Base-by-base conservation (phyloP, 2,329 filamentous ascomycete species). In the Massarina eburnea region DNA sequence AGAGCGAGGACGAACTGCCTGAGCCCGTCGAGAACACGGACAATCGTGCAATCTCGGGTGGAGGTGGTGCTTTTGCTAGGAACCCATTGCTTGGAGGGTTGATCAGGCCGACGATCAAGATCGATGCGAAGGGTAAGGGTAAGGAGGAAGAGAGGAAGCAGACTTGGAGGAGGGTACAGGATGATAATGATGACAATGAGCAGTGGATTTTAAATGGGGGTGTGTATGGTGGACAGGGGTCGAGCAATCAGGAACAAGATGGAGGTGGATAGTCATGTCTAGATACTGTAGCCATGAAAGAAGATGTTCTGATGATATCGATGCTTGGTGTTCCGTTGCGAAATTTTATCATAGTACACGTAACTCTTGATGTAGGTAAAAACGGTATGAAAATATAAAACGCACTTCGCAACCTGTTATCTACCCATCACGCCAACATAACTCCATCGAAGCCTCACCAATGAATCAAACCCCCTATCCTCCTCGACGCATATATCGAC, bases 81-180 rank as follows among this genome's bases (percentile, higher is more conserved):
- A 91, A 90, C 52, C 87, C 86, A 1, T 67, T 89, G 22, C 70
- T 89, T 10, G 80, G 81, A 2, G 78, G 78, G 0, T 61, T 89
- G 52, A 85, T 90, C 53, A 78, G 81, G 54, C 87, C 87, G 0
- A 79, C 84, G 2, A 74, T 74, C 35, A 72, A 67, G 44, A 54
- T 67, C 0, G 80, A 84, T 56, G 79, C 73, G 9, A 81, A 83
- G 57, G 80, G 74, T 6, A 74, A 72, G 42, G 71, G 64, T 10
- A 68, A 62, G 33, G 56, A 66, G 40, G 45, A 56, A 21, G 72
- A 71, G 46, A 69, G 64, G 52, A 68, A 61, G 48, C 71, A 65
- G 30, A 67, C 67, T 4, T 79, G 77, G 77, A 64, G 76, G 36
- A 68, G 76, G 32, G 77, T 79, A 4, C 77, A 79, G 52, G 76